A percentile compares a stretch with the other conserved stretches of the same genome.
phyloP scores from a whole-genome alignment of 352 stramenopile species.

The Phytophthora capsici region DNA sequence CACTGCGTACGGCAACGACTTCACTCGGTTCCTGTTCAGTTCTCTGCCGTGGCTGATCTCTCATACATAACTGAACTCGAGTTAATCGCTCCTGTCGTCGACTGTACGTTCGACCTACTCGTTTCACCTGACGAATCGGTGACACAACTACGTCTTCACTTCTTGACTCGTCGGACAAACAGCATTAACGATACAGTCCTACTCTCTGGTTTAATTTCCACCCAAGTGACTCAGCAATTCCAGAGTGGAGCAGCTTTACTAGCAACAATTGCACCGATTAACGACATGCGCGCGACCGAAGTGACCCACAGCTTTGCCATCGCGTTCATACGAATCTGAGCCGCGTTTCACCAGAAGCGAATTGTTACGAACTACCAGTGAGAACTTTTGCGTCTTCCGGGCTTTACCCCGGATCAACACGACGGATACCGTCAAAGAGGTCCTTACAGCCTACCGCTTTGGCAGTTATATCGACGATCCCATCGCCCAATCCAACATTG shows the following conservation, averaged over 20 bases:
- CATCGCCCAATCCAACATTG: constrained; percentile 46
- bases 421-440: constrained; percentile 11
- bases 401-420: constrained; percentile 1
- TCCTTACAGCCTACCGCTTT: constrained; percentile 31
- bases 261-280: constrained; percentile 27
- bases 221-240: constrained; percentile 16
- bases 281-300: constrained; percentile 16
- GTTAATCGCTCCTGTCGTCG: constrained; percentile 25
- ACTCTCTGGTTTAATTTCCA: constrained; percentile 21
- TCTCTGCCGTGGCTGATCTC: constrained; percentile 33
- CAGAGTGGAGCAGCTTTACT: constrained; percentile 20
- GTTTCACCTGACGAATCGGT: constrained; percentile 18
- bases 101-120: constrained; percentile 30
- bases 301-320: constrained; percentile 28
- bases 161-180: constrained; percentile 17
- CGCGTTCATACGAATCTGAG: constrained; percentile 24
- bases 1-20: constrained; percentile 29
- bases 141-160: constrained; percentile 21
- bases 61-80: constrained; percentile 25
- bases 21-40: constrained; percentile 31
- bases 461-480: constrained; percentile 37
- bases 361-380: not conserved
- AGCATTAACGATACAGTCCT: constrained; percentile 20
- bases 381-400: constrained; percentile 24
- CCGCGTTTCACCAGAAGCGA: constrained; percentile 21